Conservation (phyloP, 208 protist genomes). For the Herpetomonas samuelpessoai region DNA sequence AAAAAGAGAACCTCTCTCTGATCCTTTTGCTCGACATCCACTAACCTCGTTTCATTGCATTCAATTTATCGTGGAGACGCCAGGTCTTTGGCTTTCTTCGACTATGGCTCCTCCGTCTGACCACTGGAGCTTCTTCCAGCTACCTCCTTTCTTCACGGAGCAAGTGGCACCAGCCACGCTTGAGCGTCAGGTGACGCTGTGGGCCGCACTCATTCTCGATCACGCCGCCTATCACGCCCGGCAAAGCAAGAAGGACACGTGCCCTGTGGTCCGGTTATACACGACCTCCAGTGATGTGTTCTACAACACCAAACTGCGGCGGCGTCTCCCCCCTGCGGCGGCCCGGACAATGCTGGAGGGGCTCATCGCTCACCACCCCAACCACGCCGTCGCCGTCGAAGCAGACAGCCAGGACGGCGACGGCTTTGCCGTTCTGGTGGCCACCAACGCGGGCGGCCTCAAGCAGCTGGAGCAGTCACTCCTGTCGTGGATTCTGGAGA, state of each 20-base stretch:
- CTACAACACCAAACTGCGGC: constrained; percentile 53
- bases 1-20: too few species aligned
- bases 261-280: constrained; percentile 64
- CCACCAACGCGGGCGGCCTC: constrained; percentile 58
- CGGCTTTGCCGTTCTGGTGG: constrained; percentile 69
- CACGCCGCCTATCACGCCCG: constrained; percentile 70
- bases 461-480: constrained; percentile 65
- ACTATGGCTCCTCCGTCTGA: constrained; percentile 24
- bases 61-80: too few species aligned
- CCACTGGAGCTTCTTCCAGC: constrained; percentile 77
- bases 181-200: constrained; percentile 56
- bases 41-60: too few species aligned
- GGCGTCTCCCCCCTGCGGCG: constrained; percentile 47
- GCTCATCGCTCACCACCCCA: constrained; percentile 51
- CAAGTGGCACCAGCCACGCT: constrained; percentile 62
- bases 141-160: constrained; percentile 86
- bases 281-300: constrained; percentile 72
- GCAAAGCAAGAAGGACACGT: constrained; percentile 9
- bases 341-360: constrained; percentile 62
- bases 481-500: constrained; percentile 72
- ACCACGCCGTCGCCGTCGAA: constrained; percentile 45
- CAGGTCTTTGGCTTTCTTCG: too few species aligned
- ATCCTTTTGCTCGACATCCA: too few species aligned
- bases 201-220: constrained; percentile 67
- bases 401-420: constrained; percentile 28